Percentiles rank a stretch among this genome's conserved stretches.
These are phyloP conservation scores for Gamsiella multidivaricata DNA, from an alignment of 192 early-diverging fungal genomes.

Conservation along the genomic window DNA sequence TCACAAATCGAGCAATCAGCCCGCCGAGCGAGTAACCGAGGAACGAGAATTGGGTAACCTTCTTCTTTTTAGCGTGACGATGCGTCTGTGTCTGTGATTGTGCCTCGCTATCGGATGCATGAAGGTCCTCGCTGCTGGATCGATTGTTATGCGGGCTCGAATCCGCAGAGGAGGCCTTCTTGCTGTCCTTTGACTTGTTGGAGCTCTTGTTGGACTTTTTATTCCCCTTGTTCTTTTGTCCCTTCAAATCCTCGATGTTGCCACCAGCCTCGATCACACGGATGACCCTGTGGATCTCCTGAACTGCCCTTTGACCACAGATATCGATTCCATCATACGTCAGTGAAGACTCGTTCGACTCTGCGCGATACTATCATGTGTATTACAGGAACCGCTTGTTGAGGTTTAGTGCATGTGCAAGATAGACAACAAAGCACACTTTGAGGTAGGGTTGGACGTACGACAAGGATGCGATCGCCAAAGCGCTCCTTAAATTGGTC, in stretches of 20 bases:
- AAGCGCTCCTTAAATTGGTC: constrained; percentile 52
- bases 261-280: constrained; percentile 36
- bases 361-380: constrained; percentile 54
- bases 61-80: no score
- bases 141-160: not conserved
- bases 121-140: constrained; percentile 16
- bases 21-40: constrained; percentile 72
- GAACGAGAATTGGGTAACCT: constrained; percentile 55
- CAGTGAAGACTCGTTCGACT: constrained; percentile 57
- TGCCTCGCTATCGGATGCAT: no score
- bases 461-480: constrained; percentile 38
- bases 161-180: constrained; percentile 10
- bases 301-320: constrained; percentile 60
- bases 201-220: constrained; percentile 3
- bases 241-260: constrained; percentile 50
- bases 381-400: no score
- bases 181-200: constrained; percentile 15
- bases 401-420: no score
- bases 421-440: no score
- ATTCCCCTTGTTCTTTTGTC: constrained; percentile 36
- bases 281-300: constrained; percentile 53
- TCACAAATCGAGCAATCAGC: constrained; percentile 62
- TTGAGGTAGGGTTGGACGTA: no score
- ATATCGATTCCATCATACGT: constrained; percentile 70
- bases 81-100: no score